These are phyloP conservation scores for Schwanniomyces polymorphus DNA, from an alignment of 805 yeast genomes.

Conservation along the genomic window DNA sequence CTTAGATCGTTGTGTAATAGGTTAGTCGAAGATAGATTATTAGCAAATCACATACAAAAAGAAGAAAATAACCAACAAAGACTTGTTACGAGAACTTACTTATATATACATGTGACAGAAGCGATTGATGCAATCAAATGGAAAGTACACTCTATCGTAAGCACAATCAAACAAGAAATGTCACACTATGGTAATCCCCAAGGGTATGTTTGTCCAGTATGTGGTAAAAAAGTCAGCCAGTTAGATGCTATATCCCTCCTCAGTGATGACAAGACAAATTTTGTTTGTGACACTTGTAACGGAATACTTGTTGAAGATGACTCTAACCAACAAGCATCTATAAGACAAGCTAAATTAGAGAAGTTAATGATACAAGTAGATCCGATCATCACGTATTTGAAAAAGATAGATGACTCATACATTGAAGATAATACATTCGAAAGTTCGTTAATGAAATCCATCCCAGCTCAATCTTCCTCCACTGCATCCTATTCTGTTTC, in stretches of 20 bases:
- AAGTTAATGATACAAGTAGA: constrained; percentile 85
- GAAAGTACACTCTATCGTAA: constrained; percentile 89
- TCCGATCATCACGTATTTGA: constrained; percentile 80
- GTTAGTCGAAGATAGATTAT: constrained; percentile 78
- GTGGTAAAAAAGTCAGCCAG: constrained; percentile 78
- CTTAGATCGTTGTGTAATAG: constrained; percentile 78
- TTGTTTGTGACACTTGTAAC: constrained; percentile 83
- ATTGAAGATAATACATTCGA: constrained; percentile 44
- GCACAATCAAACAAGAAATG: constrained; percentile 75
- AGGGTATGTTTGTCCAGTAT: constrained; percentile 88
- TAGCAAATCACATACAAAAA: constrained; percentile 70
- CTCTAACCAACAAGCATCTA: constrained; percentile 74
- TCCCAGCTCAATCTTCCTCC: constrained; percentile 78
- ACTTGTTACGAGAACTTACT: constrained; percentile 74
- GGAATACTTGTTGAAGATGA: constrained; percentile 83
- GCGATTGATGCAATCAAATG: constrained; percentile 95
- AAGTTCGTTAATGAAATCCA: constrained; percentile 67
- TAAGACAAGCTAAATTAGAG: constrained; percentile 79
- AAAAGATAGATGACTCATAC: constrained; percentile 45
- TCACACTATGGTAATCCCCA: constrained; percentile 87
- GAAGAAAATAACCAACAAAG: constrained; percentile 55
- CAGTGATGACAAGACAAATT: constrained; percentile 77
- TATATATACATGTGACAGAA: constrained; percentile 84
- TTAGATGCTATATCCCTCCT: constrained; percentile 83
- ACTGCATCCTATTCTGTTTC: constrained; percentile 69